Evolutionary conservation across 2,329 filamentous ascomycete species (phyloP), one percentile per base, ranked within the genome.

Genomic region (Graphiopsis chlorocephala): DNA sequence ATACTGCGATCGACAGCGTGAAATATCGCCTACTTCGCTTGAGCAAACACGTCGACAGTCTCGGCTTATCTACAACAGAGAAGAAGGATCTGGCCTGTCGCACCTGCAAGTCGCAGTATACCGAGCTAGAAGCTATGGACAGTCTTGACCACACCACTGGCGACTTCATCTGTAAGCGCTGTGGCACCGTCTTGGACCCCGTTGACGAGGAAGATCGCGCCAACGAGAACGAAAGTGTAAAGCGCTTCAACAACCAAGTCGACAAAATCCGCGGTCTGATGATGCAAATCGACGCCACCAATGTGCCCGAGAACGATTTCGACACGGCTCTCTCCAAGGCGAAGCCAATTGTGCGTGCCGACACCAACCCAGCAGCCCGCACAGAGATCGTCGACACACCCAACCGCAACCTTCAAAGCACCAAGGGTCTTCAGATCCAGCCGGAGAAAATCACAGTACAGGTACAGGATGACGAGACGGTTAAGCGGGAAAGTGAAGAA

Each of bases 21-120:
- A 99, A 99, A 78, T 99, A 91, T 85, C 90, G 92, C 68, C 88
- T 97, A 60, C 93, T 94, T 75, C 90, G 89, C 64, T 87, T 98
- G 71, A 93, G 93, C 70, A 93, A 94, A 76, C 88, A 90, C 63
- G 92, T 98, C 65, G 93, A 97, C 78, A 88, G 89, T 17, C 89
- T 92, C 65, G 91, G 91, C 17, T 88, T 91, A 20, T 89, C 92
- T 0, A 90, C 89, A 11, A 77, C 78, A 64, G 94, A 98, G 78
- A 90, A 92, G 76, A 97, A 97, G 77, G 95, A 98, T 75, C 96
- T 93, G 73, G 89, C 90, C 66, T 99, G 95, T 78, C 82, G 85
- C 33, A 85, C 87, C 64, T 99, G 95, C 80, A 88, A 89, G 69
- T 85, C 90, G 1, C 90, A 96, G 75, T 99, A 91, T 86, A 96